These are phyloP conservation scores for Colletotrichum shisoi DNA, from an alignment of 2,329 filamentous ascomycete species.

Conservation along the genomic window DNA sequence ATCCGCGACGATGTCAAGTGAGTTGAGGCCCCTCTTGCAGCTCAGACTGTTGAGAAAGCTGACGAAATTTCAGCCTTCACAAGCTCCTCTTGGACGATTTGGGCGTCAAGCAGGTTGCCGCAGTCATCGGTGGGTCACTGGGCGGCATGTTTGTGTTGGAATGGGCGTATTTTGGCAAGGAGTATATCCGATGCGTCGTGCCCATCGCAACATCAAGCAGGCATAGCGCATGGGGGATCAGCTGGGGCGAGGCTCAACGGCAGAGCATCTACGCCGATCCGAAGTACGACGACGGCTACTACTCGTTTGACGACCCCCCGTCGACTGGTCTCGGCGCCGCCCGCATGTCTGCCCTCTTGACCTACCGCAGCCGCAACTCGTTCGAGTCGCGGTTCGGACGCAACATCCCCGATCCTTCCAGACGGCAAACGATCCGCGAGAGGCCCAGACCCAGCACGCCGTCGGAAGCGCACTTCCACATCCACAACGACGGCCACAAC, in stretches of 20 bases:
- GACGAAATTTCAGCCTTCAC: slow-evolving; percentile 69
- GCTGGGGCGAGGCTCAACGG: slow-evolving; percentile 87
- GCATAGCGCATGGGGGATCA: slow-evolving; percentile 90
- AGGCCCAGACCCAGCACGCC: slow-evolving; percentile 66
- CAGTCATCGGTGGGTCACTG: slow-evolving; percentile 83
- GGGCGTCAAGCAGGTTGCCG: slow-evolving; percentile 78
- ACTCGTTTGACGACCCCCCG: slow-evolving; percentile 85
- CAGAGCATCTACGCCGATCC: slow-evolving; percentile 98
- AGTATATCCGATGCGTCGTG: slow-evolving; percentile 81
- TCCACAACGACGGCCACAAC: slow-evolving; percentile 83
- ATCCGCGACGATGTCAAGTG: slow-evolving; percentile 95
- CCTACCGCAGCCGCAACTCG: slow-evolving; percentile 94
- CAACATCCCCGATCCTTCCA: slow-evolving; percentile 86
- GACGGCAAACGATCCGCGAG: slow-evolving; percentile 82
- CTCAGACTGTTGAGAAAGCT: slow-evolving; percentile 28
- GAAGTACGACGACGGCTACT: slow-evolving; percentile 98
- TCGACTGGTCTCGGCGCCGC: slow-evolving; percentile 87
- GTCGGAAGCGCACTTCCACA: slow-evolving; percentile 77
- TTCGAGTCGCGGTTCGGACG: slow-evolving; percentile 95
- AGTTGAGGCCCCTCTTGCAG: slow-evolving; percentile 47
- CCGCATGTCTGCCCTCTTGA: slow-evolving; percentile 94
- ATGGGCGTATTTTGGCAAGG: slow-evolving; percentile 88
- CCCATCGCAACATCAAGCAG: slow-evolving; percentile 85
- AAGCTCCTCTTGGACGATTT: slow-evolving; percentile 81
- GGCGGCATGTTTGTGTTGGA: slow-evolving; percentile 91